A percentile compares a stretch with the other conserved stretches of the same genome.
These are phyloP conservation scores for Venturia asperata DNA, from an alignment of 2,329 filamentous ascomycete species.

Conservation along the genomic window DNA sequence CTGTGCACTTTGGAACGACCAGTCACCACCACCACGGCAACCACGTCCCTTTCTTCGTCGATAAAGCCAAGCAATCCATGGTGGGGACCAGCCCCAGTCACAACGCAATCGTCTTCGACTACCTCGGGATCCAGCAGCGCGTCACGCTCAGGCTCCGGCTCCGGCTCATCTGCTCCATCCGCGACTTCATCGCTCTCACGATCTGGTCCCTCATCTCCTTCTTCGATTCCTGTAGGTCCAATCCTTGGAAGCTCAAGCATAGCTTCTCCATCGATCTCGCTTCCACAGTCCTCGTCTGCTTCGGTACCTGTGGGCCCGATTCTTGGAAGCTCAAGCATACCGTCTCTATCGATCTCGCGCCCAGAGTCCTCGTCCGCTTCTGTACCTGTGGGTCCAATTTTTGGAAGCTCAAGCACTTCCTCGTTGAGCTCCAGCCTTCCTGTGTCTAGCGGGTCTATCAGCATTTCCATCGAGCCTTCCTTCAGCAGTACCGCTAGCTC, in stretches of 20 bases:
- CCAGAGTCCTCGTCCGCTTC: background rate
- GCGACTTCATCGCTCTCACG: background rate
- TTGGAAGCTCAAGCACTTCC: background rate
- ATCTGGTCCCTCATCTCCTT: background rate
- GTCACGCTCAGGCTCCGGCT: background rate
- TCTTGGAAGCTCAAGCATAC: too few relatives aligned
- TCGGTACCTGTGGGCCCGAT: too few relatives aligned
- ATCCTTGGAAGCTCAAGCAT: background rate
- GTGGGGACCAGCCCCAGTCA: background rate
- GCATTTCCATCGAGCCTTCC: too few relatives aligned
- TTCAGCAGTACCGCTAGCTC: too few relatives aligned
- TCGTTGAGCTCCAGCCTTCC: background rate
- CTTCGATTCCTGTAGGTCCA: background rate
- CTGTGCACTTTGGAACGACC: constrained; percentile 2
- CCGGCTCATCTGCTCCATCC: background rate
- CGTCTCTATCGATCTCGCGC: background rate
- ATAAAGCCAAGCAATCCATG: background rate
- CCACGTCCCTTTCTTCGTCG: background rate
- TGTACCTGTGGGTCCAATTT: background rate
- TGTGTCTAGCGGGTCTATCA: background rate
- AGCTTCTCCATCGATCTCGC: background rate
- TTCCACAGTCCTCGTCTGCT: too few relatives aligned
- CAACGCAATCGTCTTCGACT: background rate
- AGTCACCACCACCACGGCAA: background rate
- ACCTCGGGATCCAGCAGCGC: background rate